Conservation (phyloP, 768 basidiomycete species). For the Mycena alexandri region DNA sequence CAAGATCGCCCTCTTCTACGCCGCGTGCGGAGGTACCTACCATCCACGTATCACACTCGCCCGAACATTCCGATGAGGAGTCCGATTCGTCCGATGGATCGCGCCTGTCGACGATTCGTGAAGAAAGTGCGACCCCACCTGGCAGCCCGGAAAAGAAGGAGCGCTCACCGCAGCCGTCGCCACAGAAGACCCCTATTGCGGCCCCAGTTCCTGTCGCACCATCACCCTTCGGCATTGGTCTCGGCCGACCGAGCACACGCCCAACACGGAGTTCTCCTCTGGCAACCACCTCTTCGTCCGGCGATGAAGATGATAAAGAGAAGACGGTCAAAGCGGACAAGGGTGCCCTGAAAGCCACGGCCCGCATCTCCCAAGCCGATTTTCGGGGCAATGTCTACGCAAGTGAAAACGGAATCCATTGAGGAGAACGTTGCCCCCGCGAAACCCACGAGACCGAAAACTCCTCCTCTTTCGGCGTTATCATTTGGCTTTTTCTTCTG, state of each 20-base stretch:
- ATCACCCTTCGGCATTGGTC: constrained; percentile 59
- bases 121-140: constrained; percentile 72
- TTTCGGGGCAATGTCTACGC: constrained; percentile 47
- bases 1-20: constrained; percentile 69
- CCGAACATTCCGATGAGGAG: constrained; percentile 45
- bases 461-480: constrained; percentile 59
- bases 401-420: constrained; percentile 44
- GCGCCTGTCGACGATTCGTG: constrained; percentile 49
- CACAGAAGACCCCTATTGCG: constrained; percentile 46
- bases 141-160: constrained; percentile 67
- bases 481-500: constrained; percentile 41
- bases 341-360: constrained; percentile 47
- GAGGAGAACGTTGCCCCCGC: constrained; percentile 39
- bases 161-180: constrained; percentile 52
- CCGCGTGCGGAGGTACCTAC: constrained; percentile 65
- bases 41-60: constrained; percentile 54
- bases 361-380: constrained; percentile 56
- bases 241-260: constrained; percentile 72
- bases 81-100: constrained; percentile 38
- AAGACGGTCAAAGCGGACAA: constrained; percentile 27
- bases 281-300: constrained; percentile 65
- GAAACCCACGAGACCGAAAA: constrained; percentile 58
- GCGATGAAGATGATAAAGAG: constrained; percentile 57
- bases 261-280: constrained; percentile 85
- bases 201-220: constrained; percentile 49